Conservation (phyloP, 2,329 filamentous ascomycete species). For the Didymellaceae sp. region DNA sequence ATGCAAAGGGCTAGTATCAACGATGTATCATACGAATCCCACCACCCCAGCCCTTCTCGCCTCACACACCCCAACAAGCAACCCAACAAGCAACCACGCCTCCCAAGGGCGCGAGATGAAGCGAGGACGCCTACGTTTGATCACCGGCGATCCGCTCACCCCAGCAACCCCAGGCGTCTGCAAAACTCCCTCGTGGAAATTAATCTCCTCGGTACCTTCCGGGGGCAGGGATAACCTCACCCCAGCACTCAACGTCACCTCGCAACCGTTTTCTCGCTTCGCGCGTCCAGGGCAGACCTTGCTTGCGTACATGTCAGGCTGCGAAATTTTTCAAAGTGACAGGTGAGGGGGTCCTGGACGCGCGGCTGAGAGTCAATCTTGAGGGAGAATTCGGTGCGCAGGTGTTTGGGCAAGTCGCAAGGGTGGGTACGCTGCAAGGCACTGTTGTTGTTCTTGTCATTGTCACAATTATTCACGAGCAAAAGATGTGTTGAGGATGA, state of each 20-base stretch:
- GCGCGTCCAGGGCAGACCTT: slow-evolving; percentile 10
- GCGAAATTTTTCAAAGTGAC: not conserved
- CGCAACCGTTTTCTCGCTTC: not conserved
- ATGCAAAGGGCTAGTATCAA: not conserved
- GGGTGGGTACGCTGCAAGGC: too few relatives aligned
- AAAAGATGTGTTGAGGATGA: not conserved
- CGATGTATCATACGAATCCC: not conserved
- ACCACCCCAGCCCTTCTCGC: too few relatives aligned
- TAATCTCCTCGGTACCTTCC: slow-evolving; percentile 9
- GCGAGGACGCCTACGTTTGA: slow-evolving; percentile 17
- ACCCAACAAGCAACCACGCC: not conserved
- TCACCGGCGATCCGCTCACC: slow-evolving; percentile 14
- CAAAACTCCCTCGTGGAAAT: slow-evolving; percentile 18
- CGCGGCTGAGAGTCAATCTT: not conserved
- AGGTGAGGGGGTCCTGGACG: not conserved
- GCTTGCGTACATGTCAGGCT: not conserved
- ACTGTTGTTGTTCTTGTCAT: too few relatives aligned
- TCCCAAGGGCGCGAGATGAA: slow-evolving; percentile 7
- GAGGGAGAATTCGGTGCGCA: too few relatives aligned
- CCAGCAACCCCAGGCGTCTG: not conserved
- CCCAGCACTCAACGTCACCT: slow-evolving; percentile 6
- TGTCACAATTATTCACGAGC: too few relatives aligned
- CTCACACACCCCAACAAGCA: not conserved
- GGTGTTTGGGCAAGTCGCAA: not conserved
- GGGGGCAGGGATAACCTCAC: slow-evolving; percentile 8